phyloP scores from a whole-genome alignment of 768 basidiomycete genomes.

The Boletus patriciae region DNA sequence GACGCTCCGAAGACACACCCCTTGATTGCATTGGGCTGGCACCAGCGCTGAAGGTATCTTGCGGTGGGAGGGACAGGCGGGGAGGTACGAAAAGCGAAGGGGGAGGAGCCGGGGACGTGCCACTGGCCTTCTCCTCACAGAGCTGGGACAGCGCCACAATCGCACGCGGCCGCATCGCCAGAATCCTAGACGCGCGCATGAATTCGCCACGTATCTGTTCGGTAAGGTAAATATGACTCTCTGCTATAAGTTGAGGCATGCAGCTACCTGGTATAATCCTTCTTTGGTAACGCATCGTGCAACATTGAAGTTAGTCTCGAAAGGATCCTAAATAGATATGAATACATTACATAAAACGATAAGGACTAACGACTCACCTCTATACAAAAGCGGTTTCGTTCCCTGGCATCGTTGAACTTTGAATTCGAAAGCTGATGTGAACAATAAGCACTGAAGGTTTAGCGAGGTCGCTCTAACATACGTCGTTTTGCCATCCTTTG shows the following conservation, averaged over 20 bases:
- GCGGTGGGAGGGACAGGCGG: slow-evolving; percentile 54
- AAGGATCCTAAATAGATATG: slow-evolving; percentile 71
- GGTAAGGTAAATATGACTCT: neutral
- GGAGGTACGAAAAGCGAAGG: slow-evolving; percentile 44
- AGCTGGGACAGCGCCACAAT: slow-evolving; percentile 82
- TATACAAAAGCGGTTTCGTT: slow-evolving; percentile 93
- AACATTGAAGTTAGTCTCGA: slow-evolving; percentile 95
- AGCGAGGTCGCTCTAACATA: slow-evolving; percentile 38
- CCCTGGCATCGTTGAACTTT: slow-evolving; percentile 70
- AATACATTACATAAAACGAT: neutral
- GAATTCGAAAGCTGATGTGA: slow-evolving; percentile 44
- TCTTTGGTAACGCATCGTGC: slow-evolving; percentile 95
- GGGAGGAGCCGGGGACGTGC: slow-evolving; percentile 41
- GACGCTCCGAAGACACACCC: slow-evolving; percentile 41
- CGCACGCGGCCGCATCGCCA: slow-evolving; percentile 76
- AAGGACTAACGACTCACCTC: slow-evolving; percentile 54
- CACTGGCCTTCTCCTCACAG: slow-evolving; percentile 81
- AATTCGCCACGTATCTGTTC: slow-evolving; percentile 94
- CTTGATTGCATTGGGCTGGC: slow-evolving; percentile 59
- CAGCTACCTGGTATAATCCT: slow-evolving; percentile 82
- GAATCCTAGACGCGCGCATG: slow-evolving; percentile 90
- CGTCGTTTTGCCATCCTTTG: slow-evolving; percentile 96
- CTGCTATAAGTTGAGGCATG: neutral
- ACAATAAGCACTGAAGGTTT: slow-evolving; percentile 5
- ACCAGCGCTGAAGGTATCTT: slow-evolving; percentile 69